These are phyloP conservation scores for Anisodus acutangulus DNA, from an alignment of 257 asterid species.

Conservation along the genomic window DNA sequence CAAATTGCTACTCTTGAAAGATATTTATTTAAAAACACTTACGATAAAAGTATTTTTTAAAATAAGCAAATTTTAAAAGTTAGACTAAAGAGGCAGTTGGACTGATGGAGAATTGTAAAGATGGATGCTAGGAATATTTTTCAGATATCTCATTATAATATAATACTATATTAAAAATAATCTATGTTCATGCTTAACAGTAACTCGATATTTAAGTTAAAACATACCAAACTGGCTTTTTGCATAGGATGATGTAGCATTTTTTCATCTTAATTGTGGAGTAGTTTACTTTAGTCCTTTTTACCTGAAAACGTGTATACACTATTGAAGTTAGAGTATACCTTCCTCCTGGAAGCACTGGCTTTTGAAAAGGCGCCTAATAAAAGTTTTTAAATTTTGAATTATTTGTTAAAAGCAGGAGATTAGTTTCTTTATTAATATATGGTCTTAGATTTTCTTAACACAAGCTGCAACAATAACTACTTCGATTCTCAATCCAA, in stretches of 20 bases:
- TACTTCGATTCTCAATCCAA: too few relatives aligned
- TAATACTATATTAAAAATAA: not conserved
- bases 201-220: not conserved
- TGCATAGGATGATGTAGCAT: not conserved
- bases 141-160: not conserved
- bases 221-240: conserved; percentile 7
- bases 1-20: too few relatives aligned
- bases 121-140: not conserved
- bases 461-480: too few relatives aligned
- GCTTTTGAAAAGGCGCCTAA: not conserved
- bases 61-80: too few relatives aligned
- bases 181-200: not conserved
- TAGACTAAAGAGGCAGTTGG: not conserved
- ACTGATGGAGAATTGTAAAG: not conserved
- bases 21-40: too few relatives aligned
- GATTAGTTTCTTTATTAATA: not conserved
- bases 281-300: not conserved
- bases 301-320: not conserved
- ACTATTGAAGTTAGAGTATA: not conserved
- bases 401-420: not conserved
- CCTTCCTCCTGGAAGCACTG: not conserved
- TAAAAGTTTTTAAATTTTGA: not conserved
- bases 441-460: too few relatives aligned
- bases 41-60: too few relatives aligned
- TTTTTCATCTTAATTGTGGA: not conserved